These are phyloP conservation scores for Euphorbia tirucalli DNA, from an alignment of 345 rosid species.

Conservation along the genomic window DNA sequence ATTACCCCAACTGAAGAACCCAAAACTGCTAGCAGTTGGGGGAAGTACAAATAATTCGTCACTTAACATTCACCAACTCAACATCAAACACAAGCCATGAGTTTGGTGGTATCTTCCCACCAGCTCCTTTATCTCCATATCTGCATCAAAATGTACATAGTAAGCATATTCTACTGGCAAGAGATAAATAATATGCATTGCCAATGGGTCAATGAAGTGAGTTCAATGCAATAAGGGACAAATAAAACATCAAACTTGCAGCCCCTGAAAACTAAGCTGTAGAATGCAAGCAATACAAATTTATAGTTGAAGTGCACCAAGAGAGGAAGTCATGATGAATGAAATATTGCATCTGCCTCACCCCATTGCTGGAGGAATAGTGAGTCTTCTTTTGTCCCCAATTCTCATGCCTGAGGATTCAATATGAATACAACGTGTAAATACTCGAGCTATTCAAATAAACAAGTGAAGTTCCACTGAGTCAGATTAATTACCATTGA, in stretches of 20 bases:
- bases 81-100: slow-evolving; percentile 73
- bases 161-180: neutral
- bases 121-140: slow-evolving; percentile 39
- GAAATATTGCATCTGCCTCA: slow-evolving; percentile 27
- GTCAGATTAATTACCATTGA: slow-evolving; percentile 55
- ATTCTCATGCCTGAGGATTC: slow-evolving; percentile 66
- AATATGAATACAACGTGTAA: neutral
- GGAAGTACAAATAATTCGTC: neutral
- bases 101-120: slow-evolving; percentile 59
- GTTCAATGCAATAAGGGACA: neutral
- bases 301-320: neutral
- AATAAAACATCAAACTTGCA: too few species aligned
- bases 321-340: neutral
- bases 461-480: neutral
- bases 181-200: too few species aligned
- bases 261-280: neutral
- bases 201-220: too few species aligned
- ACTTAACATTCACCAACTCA: slow-evolving; percentile 55
- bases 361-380: slow-evolving; percentile 80
- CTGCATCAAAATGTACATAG: slow-evolving; percentile 32
- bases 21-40: neutral
- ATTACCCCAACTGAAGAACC: neutral
- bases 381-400: slow-evolving; percentile 79
- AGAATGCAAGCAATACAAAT: too few species aligned
- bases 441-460: neutral